A percentile compares a stretch with the other conserved stretches of the same genome.
Evolutionary conservation across 2,329 filamentous ascomycete species (phyloP).

Genomic region (Fusarium brachygibbosum): DNA sequence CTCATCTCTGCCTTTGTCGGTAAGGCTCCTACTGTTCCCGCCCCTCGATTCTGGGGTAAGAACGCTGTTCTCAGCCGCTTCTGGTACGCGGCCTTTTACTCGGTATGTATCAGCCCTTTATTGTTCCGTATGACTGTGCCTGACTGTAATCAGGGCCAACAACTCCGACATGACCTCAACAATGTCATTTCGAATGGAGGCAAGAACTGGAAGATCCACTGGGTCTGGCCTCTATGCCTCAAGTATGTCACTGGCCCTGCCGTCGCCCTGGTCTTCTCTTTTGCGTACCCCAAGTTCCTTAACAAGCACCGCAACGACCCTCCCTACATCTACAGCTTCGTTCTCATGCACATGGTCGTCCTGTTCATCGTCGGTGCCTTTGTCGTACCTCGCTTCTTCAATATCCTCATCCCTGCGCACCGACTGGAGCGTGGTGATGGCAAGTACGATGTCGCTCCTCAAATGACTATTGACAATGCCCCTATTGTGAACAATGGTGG

Average conservation of each 20-base stretch:
- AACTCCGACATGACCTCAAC: conserved; percentile 66
- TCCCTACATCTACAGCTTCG: conserved; percentile 40
- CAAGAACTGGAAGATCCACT: conserved; percentile 66
- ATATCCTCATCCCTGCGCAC: conserved; percentile 27
- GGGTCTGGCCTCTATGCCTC: conserved; percentile 60
- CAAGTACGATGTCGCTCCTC: conserved; percentile 39
- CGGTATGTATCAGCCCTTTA: conserved; percentile 54
- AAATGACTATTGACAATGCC: conserved; percentile 33
- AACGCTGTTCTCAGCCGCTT: conserved; percentile 57
- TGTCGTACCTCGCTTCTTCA: conserved; percentile 30
- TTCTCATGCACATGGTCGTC: conserved; percentile 40
- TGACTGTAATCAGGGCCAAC: conserved; percentile 59
- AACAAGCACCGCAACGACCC: conserved; percentile 23
- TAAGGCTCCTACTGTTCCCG: conserved; percentile 55
- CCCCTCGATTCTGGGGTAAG: conserved; percentile 59
- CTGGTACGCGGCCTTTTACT: conserved; percentile 67
- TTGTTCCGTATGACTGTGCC: rapidly evolving
- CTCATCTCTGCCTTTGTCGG: conserved; percentile 55
- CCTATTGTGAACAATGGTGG: conserved; percentile 27
- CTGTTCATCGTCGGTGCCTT: conserved; percentile 40
- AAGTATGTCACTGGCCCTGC: conserved; percentile 61
- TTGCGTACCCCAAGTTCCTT: conserved; percentile 57
- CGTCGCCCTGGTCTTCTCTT: conserved; percentile 61
- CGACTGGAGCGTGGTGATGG: conserved; percentile 33
- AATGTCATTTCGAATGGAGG: conserved; percentile 58